phyloP scores from a whole-genome alignment of 1,284 basidiomycete genomes.

The Puccinia horiana region DNA sequence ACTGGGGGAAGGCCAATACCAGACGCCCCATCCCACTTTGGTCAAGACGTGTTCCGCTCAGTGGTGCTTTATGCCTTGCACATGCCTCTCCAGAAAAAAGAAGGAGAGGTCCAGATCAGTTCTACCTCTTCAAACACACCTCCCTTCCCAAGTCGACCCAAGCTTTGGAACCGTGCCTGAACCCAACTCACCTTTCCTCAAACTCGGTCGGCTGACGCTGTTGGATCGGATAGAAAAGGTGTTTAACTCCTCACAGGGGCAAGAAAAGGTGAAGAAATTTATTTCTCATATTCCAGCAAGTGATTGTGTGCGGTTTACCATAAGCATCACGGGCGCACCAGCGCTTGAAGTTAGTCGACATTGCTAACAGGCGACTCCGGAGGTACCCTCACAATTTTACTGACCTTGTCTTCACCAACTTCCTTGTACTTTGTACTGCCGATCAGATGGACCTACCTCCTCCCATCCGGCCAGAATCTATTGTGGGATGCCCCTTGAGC shows the following conservation, averaged over 20 bases:
- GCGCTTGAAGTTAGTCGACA: conserved; percentile 30
- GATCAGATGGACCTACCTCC: conserved; percentile 12
- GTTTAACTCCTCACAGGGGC: neutral
- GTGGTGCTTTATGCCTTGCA: conserved; percentile 30
- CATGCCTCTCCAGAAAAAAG: conserved; percentile 19
- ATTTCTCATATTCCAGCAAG: conserved; percentile 13
- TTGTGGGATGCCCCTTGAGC: neutral
- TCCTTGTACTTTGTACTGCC: neutral
- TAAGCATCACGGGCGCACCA: conserved; percentile 13
- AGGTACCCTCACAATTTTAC: no score
- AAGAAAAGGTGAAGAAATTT: conserved; percentile 28
- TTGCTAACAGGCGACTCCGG: neutral
- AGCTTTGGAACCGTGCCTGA: neutral
- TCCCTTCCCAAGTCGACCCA: neutral
- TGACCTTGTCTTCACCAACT: neutral
- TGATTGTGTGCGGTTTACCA: conserved; percentile 1
- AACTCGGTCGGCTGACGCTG: conserved; percentile 22
- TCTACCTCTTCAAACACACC: conserved; percentile 38
- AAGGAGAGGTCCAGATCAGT: conserved; percentile 11
- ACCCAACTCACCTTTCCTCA: conserved; percentile 16
- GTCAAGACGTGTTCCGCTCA: neutral
- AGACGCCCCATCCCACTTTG: neutral
- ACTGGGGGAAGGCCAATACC: neutral
- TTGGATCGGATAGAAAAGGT: conserved; percentile 17
- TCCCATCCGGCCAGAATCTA: conserved; percentile 15